These are phyloP conservation scores for Myxozyma nipponensis DNA, from an alignment of 805 yeast genomes.

Conservation along the genomic window DNA sequence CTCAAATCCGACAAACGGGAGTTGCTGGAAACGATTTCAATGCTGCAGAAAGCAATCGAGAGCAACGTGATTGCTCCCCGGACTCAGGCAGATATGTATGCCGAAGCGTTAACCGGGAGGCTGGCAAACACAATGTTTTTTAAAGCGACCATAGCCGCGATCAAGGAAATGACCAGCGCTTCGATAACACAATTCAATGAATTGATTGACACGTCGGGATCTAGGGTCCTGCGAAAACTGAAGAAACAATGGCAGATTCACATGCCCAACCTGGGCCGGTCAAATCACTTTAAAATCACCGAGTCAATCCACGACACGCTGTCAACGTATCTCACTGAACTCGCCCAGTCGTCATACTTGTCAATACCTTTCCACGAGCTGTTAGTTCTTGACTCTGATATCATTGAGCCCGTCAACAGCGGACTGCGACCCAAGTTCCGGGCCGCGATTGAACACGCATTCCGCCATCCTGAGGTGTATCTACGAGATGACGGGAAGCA, in stretches of 20 bases:
- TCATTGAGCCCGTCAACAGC: constrained; percentile 2
- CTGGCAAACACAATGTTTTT: constrained; percentile 4
- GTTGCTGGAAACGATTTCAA: neutral
- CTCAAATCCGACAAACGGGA: neutral
- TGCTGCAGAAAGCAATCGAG: too few relatives aligned
- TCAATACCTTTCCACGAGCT: constrained; percentile 19
- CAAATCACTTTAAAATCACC: constrained; percentile 8
- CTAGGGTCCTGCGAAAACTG: neutral
- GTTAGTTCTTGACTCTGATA: constrained; percentile 12
- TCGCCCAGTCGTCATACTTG: constrained; percentile 1
- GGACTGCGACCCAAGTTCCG: constrained; percentile 13
- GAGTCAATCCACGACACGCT: neutral
- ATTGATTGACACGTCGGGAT: neutral
- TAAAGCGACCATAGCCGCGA: constrained; percentile 1
- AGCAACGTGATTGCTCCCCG: too few relatives aligned
- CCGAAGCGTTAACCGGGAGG: constrained; percentile 13
- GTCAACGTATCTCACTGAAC: neutral
- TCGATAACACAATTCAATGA: constrained; percentile 2
- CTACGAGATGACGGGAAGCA: neutral
- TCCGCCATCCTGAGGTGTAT: constrained; percentile 7
- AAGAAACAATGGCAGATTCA: constrained; percentile 11
- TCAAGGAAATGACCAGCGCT: constrained; percentile 4
- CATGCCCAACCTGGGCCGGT: too few relatives aligned
- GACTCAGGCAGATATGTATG: constrained; percentile 9
- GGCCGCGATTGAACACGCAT: constrained; percentile 13